Evolutionary conservation across 1,139 yeast species (phyloP).

Genomic region (Taiozyma onychis): DNA sequence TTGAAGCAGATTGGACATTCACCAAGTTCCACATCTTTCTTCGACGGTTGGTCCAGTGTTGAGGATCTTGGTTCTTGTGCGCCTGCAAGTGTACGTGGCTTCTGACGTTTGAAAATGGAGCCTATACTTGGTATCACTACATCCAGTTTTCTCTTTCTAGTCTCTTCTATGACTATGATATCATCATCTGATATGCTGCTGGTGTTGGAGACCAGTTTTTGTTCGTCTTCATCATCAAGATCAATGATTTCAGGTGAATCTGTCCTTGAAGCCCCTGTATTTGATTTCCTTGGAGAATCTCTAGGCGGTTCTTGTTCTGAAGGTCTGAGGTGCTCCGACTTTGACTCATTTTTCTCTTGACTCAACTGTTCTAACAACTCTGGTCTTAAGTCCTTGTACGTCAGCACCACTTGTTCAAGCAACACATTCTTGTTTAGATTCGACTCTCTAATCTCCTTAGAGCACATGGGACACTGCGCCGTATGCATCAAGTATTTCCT

Average conservation of each 20-base stretch:
- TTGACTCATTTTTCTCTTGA: neutral
- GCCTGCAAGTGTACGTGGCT: neutral
- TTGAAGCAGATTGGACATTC: slow-evolving; percentile 70
- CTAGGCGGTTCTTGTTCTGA: neutral
- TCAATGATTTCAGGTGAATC: slow-evolving; percentile 9
- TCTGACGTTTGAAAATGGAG: neutral
- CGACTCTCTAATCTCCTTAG: slow-evolving; percentile 65
- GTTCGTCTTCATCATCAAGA: slow-evolving; percentile 4
- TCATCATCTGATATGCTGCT: slow-evolving; percentile 21
- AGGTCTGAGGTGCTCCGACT: neutral
- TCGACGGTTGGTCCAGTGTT: slow-evolving; percentile 3
- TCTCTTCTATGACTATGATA: slow-evolving; percentile 23
- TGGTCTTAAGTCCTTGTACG: slow-evolving; percentile 44
- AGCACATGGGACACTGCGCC: slow-evolving; percentile 75
- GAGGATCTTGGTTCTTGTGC: slow-evolving; percentile 4
- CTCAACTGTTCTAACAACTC: slow-evolving; percentile 13
- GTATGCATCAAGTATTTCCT: slow-evolving; percentile 59
- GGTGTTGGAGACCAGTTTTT: slow-evolving; percentile 2
- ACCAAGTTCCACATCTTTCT: slow-evolving; percentile 28
- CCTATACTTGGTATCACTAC: neutral
- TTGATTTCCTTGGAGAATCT: neutral
- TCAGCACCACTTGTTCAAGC: slow-evolving; percentile 65
- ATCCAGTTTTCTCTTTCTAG: slow-evolving; percentile 15
- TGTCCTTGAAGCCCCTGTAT: neutral
- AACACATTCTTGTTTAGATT: slow-evolving; percentile 61